A percentile compares a stretch with the other conserved stretches of the same genome.
These are phyloP conservation scores for Juglanconis oblonga DNA, from an alignment of 2,329 filamentous ascomycete genomes.

Conservation along the genomic window DNA sequence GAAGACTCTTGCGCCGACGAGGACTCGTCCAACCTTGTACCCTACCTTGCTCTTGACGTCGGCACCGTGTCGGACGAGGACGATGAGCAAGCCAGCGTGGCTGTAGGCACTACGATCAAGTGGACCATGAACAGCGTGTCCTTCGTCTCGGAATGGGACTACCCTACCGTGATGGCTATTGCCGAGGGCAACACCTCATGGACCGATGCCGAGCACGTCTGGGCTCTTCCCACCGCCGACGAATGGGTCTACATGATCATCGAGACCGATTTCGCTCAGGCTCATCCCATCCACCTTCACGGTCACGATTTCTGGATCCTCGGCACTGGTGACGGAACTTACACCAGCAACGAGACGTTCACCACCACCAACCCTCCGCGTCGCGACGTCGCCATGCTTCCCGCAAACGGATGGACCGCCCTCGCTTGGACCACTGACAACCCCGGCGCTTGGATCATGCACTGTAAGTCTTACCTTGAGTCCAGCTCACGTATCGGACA, in stretches of 20 bases:
- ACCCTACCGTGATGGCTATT: slow-evolving; percentile 3
- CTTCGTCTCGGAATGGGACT: slow-evolving; percentile 11
- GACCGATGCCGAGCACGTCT: slow-evolving; percentile 1
- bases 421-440: slow-evolving; percentile 13
- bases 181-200: slow-evolving; percentile 5
- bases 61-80: not conserved
- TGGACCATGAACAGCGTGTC: slow-evolving; percentile 9
- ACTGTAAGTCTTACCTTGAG: not conserved
- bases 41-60: slow-evolving; percentile 10
- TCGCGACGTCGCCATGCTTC: slow-evolving; percentile 10
- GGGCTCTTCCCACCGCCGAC: slow-evolving; percentile 1
- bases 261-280: slow-evolving; percentile 3
- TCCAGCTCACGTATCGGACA: not conserved
- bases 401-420: slow-evolving; percentile 5
- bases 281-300: slow-evolving; percentile 10
- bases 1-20: slow-evolving; percentile 12
- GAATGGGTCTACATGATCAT: slow-evolving; percentile 7
- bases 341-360: not conserved
- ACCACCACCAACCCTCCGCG: slow-evolving; percentile 2
- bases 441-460: slow-evolving; percentile 9
- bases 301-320: slow-evolving; percentile 11
- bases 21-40: slow-evolving; percentile 1
- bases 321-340: not conserved
- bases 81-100: slow-evolving; percentile 2
- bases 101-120: not conserved